Conservation (phyloP, 192 early-diverging fungal species). For the Coemansia sp. region DNA sequence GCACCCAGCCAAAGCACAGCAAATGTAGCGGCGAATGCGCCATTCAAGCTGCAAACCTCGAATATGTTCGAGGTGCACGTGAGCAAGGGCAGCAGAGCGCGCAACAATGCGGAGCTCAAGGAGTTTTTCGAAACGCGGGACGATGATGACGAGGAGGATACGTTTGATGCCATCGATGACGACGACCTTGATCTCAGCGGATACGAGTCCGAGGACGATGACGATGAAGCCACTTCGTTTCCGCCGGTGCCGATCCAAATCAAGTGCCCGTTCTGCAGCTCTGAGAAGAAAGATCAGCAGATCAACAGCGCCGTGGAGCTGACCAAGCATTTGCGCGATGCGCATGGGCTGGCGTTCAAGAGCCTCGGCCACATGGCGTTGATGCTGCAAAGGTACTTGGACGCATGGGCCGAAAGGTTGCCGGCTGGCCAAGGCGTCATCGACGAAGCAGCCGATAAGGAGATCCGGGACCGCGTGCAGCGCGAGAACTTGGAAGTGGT, state of each 20-base stretch:
- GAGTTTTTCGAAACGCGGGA: constrained; percentile 49
- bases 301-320: constrained; percentile 67
- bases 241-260: constrained; percentile 60
- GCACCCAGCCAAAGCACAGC: not conserved
- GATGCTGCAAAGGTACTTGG: constrained; percentile 73
- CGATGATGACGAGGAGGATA: constrained; percentile 35
- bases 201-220: constrained; percentile 54
- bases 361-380: constrained; percentile 80
- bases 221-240: constrained; percentile 41
- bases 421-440: constrained; percentile 19
- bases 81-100: constrained; percentile 42
- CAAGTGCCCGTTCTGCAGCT: constrained; percentile 69
- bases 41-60: constrained; percentile 36
- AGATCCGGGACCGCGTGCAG: constrained; percentile 75
- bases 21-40: not conserved
- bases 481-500: constrained; percentile 71
- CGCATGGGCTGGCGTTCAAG: constrained; percentile 67
- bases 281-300: constrained; percentile 23
- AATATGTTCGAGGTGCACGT: constrained; percentile 51
- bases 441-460: constrained; percentile 26
- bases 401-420: constrained; percentile 68
- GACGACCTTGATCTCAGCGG: constrained; percentile 42
- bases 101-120: constrained; percentile 42
- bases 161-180: constrained; percentile 47
- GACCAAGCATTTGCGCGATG: constrained; percentile 65